These are phyloP conservation scores for Ramalina intermedia DNA, from an alignment of 495 filamentous ascomycete genomes.

Conservation along the genomic window DNA sequence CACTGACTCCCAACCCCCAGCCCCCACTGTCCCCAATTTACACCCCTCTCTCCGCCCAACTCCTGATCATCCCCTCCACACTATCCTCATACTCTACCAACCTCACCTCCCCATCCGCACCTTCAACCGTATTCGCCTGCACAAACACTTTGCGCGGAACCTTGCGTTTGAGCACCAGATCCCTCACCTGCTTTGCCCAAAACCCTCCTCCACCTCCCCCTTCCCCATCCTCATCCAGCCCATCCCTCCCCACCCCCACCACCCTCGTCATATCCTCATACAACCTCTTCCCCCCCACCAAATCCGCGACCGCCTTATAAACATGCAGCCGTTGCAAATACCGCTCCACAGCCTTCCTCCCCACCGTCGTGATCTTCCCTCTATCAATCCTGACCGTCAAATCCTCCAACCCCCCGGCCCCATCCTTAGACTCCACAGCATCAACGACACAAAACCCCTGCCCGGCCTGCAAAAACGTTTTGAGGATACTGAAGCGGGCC, in stretches of 20 bases:
- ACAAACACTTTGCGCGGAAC: conserved; percentile 92
- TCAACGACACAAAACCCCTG: conserved; percentile 69
- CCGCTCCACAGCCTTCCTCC: conserved; percentile 62
- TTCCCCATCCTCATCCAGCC: conserved; percentile 14
- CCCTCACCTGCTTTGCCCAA: conserved; percentile 61
- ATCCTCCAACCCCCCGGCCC: conserved; percentile 62
- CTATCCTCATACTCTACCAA: conserved; percentile 85
- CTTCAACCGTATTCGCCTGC: conserved; percentile 71
- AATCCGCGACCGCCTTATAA: conserved; percentile 82
- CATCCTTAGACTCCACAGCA: neutral
- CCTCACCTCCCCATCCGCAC: conserved; percentile 56
- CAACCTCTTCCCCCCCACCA: conserved; percentile 55
- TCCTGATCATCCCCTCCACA: conserved; percentile 74
- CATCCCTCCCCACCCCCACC: conserved; percentile 17
- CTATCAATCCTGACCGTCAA: conserved; percentile 69
- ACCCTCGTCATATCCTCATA: conserved; percentile 76
- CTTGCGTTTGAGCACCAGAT: conserved; percentile 72
- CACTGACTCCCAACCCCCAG: too few relatives aligned
- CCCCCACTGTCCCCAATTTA: conserved; percentile 13
- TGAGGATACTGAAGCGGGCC: conserved; percentile 80
- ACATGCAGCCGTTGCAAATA: conserved; percentile 86
- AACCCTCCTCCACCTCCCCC: conserved; percentile 30
- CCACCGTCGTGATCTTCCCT: conserved; percentile 60
- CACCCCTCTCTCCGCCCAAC: conserved; percentile 67
- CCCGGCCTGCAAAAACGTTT: conserved; percentile 74